These are phyloP conservation scores for Colletotrichum sojae DNA, from an alignment of 2,329 filamentous ascomycete genomes.

Conservation along the genomic window DNA sequence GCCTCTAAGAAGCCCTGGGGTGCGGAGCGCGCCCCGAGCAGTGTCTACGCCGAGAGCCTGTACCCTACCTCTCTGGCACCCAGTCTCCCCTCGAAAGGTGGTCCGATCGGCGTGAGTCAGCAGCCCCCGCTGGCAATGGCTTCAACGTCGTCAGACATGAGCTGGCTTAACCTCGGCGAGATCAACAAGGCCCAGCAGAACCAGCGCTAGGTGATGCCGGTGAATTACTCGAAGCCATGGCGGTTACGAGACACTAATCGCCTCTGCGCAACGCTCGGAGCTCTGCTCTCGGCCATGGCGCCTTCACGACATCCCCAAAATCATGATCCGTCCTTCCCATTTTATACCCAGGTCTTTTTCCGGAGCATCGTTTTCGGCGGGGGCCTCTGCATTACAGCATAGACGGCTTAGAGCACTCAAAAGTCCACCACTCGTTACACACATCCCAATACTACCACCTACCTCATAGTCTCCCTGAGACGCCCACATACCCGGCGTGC, in stretches of 20 bases:
- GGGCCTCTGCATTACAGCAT: constrained; percentile 41
- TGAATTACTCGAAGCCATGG: constrained; percentile 32
- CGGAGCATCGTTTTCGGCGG: constrained; percentile 42
- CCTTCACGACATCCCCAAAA: constrained; percentile 40
- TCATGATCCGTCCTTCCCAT: constrained; percentile 43
- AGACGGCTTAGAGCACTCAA: constrained; percentile 42
- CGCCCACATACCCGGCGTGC: constrained; percentile 23
- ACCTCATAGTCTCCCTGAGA: constrained; percentile 25
- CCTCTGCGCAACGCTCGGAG: constrained; percentile 29
- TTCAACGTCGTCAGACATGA: constrained; percentile 76
- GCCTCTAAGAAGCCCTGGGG: constrained; percentile 62
- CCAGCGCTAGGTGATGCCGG: constrained; percentile 13
- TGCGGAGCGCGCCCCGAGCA: constrained; percentile 65
- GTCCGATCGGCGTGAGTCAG: constrained; percentile 56
- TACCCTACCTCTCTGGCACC: constrained; percentile 60
- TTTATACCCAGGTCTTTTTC: constrained; percentile 44
- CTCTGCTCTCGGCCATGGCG: constrained; percentile 39
- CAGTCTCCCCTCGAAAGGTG: constrained; percentile 49
- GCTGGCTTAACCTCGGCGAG: constrained; percentile 82
- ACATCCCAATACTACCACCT: constrained; percentile 31
- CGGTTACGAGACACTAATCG: constrained; percentile 34
- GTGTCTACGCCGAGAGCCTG: constrained; percentile 62
- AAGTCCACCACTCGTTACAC: constrained; percentile 40
- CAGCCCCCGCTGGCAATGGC: constrained; percentile 67
- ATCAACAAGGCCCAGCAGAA: constrained; percentile 42